Conservation (phyloP, 2,329 filamentous ascomycete species). For the Ophiocordyceps australis region DNA sequence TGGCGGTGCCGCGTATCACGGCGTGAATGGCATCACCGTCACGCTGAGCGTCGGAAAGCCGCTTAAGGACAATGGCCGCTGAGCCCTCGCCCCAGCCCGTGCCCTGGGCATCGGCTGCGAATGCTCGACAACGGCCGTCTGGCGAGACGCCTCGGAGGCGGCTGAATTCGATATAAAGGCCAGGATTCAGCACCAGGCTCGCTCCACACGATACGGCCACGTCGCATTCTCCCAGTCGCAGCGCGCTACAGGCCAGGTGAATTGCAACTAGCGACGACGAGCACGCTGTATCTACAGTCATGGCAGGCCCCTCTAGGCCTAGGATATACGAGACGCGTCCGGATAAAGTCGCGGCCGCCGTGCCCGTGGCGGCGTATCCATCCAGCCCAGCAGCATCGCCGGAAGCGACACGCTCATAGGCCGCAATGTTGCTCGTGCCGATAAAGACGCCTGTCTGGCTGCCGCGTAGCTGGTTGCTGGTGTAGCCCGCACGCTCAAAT, state of each 20-base stretch:
- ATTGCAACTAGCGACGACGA: constrained; percentile 11
- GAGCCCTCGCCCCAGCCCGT: constrained; percentile 34
- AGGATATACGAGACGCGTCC: constrained; percentile 1
- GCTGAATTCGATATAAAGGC: constrained; percentile 5
- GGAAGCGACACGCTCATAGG: background rate
- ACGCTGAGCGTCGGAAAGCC: constrained; percentile 19
- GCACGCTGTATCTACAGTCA: constrained; percentile 18
- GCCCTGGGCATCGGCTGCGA: constrained; percentile 24
- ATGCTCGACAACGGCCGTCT: constrained; percentile 16
- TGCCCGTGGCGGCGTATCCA: background rate
- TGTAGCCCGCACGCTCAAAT: constrained; percentile 27
- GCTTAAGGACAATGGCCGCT: constrained; percentile 26
- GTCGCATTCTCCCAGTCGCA: background rate
- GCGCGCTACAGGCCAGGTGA: background rate
- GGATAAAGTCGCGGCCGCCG: background rate
- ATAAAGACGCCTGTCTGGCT: constrained; percentile 25
- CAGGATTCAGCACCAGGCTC: constrained; percentile 3
- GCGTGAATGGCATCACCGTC: constrained; percentile 9
- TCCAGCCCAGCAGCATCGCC: background rate
- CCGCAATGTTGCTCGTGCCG: constrained; percentile 15
- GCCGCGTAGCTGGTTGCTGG: constrained; percentile 21
- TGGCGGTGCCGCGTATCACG: constrained; percentile 7
- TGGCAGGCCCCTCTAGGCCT: constrained; percentile 2
- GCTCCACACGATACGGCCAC: background rate
- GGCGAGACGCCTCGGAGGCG: constrained; percentile 17